Percentiles rank a stretch among this genome's conserved stretches.
Conservation (phyloP, 805 yeast genomes). For the Vanderwaltozyma yarrowii region DNA sequence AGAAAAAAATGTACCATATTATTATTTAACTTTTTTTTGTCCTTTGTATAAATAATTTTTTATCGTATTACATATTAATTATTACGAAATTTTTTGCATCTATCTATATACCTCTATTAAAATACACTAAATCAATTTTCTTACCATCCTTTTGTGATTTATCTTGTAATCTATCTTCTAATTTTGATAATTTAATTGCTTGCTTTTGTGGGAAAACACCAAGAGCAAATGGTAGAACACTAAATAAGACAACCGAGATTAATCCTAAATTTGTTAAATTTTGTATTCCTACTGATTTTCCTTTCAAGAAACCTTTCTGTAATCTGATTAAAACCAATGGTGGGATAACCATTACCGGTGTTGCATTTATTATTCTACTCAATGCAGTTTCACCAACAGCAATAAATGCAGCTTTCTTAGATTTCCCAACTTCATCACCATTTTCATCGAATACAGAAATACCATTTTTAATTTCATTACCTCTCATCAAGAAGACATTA, state of each 20-base stretch:
- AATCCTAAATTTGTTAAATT: conserved; percentile 74
- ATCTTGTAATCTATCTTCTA: conserved; percentile 57
- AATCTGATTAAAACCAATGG: conserved; percentile 73
- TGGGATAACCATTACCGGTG: conserved; percentile 96
- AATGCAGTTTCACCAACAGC: conserved; percentile 98
- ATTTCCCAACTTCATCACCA: conserved; percentile 56
- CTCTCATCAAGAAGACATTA: conserved; percentile 93
- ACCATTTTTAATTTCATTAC: conserved; percentile 85
- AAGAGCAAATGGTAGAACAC: conserved; percentile 86
- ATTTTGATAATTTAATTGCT: conserved; percentile 40
- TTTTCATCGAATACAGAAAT: conserved; percentile 61
- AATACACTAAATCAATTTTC: conserved; percentile 52
- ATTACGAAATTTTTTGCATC: not conserved
- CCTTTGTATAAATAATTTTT: not conserved
- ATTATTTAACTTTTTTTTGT: no score
- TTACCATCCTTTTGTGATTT: conserved; percentile 55
- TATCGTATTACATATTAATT: not conserved
- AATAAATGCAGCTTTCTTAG: conserved; percentile 75
- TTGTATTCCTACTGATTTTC: conserved; percentile 55
- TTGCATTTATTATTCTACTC: conserved; percentile 88
- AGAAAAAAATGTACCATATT: not conserved
- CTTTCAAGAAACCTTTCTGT: conserved; percentile 60
- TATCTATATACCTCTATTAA: conserved; percentile 82
- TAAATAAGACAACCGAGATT: conserved; percentile 75
- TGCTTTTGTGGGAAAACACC: conserved; percentile 93